Percentiles rank a stretch among this genome's conserved stretches.
Conservation (phyloP, 495 filamentous ascomycete species). For the Podospora australis region DNA sequence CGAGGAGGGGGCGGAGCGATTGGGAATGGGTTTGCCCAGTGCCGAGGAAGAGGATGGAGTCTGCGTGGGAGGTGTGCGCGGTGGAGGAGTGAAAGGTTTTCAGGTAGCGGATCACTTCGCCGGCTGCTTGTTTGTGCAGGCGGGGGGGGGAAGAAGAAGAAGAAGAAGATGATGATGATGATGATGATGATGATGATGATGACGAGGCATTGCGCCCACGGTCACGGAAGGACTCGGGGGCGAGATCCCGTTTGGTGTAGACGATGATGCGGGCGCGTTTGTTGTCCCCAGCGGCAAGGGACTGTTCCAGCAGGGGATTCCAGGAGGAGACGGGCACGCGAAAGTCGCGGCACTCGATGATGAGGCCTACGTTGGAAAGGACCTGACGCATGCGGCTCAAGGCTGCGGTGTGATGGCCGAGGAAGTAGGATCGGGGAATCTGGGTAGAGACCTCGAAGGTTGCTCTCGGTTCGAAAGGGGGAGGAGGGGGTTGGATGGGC, state of each 20-base stretch:
- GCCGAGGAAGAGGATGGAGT: slow-evolving; percentile 55
- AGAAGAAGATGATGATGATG: too few species aligned
- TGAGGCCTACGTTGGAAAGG: slow-evolving; percentile 74
- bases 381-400: slow-evolving; percentile 77
- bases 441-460: slow-evolving; percentile 56
- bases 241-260: slow-evolving; percentile 86
- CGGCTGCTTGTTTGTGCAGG: background rate
- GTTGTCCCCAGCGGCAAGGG: slow-evolving; percentile 44
- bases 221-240: slow-evolving; percentile 24
- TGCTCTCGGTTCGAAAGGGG: slow-evolving; percentile 73
- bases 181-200: too few species aligned
- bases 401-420: slow-evolving; percentile 90
- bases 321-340: slow-evolving; percentile 79
- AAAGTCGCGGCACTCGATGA: slow-evolving; percentile 94
- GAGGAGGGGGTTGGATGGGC: too few species aligned
- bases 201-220: too few species aligned
- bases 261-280: slow-evolving; percentile 70
- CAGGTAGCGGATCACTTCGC: slow-evolving; percentile 8
- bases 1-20: slow-evolving; percentile 20
- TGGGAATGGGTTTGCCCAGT: slow-evolving; percentile 25
- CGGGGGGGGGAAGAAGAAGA: background rate
- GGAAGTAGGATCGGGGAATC: slow-evolving; percentile 86
- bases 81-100: slow-evolving; percentile 20
- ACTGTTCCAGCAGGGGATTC: slow-evolving; percentile 85
- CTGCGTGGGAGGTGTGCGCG: slow-evolving; percentile 10